Evolutionary conservation across 2,329 filamentous ascomycete genomes (phyloP), one percentile per base, ranked within the genome.

Genomic region (Lasiodiplodia sp.): DNA sequence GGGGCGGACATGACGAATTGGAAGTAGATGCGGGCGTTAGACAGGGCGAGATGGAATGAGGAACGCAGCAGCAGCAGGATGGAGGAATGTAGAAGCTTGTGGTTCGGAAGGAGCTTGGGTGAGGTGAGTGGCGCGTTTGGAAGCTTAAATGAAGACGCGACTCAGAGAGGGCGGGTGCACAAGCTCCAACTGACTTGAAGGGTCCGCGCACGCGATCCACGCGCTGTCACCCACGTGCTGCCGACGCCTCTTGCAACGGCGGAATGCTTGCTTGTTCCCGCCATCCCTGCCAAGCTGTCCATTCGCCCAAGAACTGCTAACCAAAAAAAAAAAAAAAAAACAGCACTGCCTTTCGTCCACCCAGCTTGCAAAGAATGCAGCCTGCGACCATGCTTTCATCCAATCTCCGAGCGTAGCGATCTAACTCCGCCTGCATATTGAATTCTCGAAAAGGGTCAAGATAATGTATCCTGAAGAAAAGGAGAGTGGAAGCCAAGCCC

Each of bases 141-240:
- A 44, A 67, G 65, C 65, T 67, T 60, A 67, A 58, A 67, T 57
- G 52, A 47, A 56, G 52, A 67, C 52, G 28, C 25, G 53, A 63
- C 28, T 63, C 58, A 51, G 21, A 25, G n/a, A 23, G 14, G 18
- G 16, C 11, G 18, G 18, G 10, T 31, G 25, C 44, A 16, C 58
- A 38, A 31, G 44, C 38, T 23, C 25, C 11, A 12, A 16, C 58
- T 63, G 58, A 63, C 28, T 63, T 47, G 16, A 28, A 31, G 12
- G 40, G 18, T 28, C 57, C 58, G 40, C 37, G 38, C 58, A 34
- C 40, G 40, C 57, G 25, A 16, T 28, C 21, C 56, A 6, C 40
- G 44, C 44, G 31, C 18, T 47, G 40, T 44, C 58, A 11, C 40
- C 60, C 44, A 37, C 60, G 60, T 64, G 60, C 16, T 40, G 25